Evolutionary conservation across 2,329 filamentous ascomycete species (phyloP).

Genomic region (Cladobotryum mycophilum): DNA sequence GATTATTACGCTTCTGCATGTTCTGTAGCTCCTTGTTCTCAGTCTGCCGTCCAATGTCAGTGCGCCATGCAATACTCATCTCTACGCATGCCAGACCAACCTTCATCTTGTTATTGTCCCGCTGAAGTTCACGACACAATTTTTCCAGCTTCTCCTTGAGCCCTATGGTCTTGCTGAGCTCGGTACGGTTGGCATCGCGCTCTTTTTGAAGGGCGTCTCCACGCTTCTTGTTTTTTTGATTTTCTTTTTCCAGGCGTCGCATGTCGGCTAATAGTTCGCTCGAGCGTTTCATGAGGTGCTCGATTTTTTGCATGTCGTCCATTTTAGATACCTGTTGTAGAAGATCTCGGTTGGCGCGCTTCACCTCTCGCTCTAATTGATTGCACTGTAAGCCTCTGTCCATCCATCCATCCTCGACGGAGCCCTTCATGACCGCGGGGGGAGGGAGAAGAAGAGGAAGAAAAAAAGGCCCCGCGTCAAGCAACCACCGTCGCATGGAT

Average conservation of each 20-base stretch:
- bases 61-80: constrained; percentile 1
- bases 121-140: constrained; percentile 84
- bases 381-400: constrained; percentile 1
- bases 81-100: constrained; percentile 36
- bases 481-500: neutral
- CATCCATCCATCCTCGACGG: neutral
- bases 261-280: constrained; percentile 88
- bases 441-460: neutral
- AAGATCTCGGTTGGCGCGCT: constrained; percentile 86
- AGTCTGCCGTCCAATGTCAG: constrained; percentile 47
- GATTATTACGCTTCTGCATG: constrained; percentile 73
- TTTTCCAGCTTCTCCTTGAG: constrained; percentile 98
- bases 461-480: neutral
- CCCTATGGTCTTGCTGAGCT: constrained; percentile 81
- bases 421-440: neutral
- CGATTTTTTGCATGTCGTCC: constrained; percentile 85
- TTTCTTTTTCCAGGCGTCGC: constrained; percentile 91
- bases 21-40: constrained; percentile 91
- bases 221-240: constrained; percentile 91
- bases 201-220: constrained; percentile 94
- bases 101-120: constrained; percentile 98
- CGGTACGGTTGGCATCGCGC: constrained; percentile 80
- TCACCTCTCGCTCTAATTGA: constrained; percentile 76
- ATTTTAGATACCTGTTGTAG: constrained; percentile 85
- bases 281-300: constrained; percentile 83